Conservation (phyloP, 2,329 filamentous ascomycete genomes). For the Colletotrichum orbiculare region DNA sequence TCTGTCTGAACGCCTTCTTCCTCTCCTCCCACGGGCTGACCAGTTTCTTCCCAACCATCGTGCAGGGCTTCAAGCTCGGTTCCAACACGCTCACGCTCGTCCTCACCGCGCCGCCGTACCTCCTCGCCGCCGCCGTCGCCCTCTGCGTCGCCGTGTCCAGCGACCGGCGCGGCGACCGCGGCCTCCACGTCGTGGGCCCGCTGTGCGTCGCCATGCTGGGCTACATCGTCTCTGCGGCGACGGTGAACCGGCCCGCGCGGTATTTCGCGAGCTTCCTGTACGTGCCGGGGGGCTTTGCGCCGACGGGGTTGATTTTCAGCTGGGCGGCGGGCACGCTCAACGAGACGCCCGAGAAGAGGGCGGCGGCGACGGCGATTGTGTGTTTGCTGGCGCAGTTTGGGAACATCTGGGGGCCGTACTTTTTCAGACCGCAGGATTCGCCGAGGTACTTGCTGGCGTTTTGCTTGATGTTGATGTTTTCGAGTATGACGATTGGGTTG, state of each 20-base stretch:
- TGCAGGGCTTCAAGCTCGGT: constrained; percentile 46
- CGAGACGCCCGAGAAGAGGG: constrained; percentile 52
- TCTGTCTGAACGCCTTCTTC: constrained; percentile 38
- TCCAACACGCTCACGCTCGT: constrained; percentile 45
- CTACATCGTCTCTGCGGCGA: constrained; percentile 70
- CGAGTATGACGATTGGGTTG: constrained; percentile 15
- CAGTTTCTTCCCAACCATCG: constrained; percentile 43
- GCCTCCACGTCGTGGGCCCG: constrained; percentile 38
- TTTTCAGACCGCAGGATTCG: constrained; percentile 45
- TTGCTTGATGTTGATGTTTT: constrained; percentile 38
- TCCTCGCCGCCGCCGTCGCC: constrained; percentile 37
- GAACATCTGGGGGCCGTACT: constrained; percentile 53
- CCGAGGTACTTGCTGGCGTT: constrained; percentile 46
- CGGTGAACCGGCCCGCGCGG: constrained; percentile 61
- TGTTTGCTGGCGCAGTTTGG: constrained; percentile 51
- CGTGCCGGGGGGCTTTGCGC: constrained; percentile 37
- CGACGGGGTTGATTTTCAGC: constrained; percentile 48
- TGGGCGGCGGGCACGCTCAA: constrained; percentile 49
- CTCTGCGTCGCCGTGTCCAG: constrained; percentile 38
- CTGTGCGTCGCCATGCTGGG: constrained; percentile 59
- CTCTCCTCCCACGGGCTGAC: constrained; percentile 41
- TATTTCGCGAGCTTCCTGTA: constrained; percentile 53
- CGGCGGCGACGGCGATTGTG: constrained; percentile 48
- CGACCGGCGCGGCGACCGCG: constrained; percentile 38
- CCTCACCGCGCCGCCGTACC: constrained; percentile 44